These are phyloP conservation scores for Galerina marginata DNA, from an alignment of 768 basidiomycete species.

Conservation along the genomic window DNA sequence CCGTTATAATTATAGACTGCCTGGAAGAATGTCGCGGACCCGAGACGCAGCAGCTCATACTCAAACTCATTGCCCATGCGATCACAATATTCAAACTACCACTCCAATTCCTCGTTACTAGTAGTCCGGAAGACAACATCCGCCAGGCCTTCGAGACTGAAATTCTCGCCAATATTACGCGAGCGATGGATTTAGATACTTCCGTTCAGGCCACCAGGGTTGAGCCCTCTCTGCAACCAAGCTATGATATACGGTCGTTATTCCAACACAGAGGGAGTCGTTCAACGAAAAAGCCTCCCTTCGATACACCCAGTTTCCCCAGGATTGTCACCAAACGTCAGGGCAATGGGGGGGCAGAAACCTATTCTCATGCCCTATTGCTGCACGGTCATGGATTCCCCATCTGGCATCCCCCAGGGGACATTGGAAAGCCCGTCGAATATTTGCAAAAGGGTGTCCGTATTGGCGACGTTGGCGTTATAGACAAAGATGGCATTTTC, in stretches of 20 bases:
- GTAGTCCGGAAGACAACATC: not conserved
- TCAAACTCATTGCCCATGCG: constrained; percentile 4
- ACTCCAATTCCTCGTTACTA: constrained; percentile 12
- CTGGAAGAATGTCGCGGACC: not conserved
- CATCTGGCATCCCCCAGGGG: constrained; percentile 10
- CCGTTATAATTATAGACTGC: constrained; percentile 7
- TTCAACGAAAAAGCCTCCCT: not conserved
- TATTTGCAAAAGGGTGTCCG: constrained; percentile 13
- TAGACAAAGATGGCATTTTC: constrained; percentile 12
- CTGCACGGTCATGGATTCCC: constrained; percentile 13
- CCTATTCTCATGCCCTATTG: constrained; percentile 11
- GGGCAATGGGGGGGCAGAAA: constrained; percentile 4
- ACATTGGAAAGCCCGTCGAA: constrained; percentile 4
- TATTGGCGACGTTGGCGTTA: constrained; percentile 24
- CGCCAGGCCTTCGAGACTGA: not conserved
- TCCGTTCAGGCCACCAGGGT: too few relatives aligned
- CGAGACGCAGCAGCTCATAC: not conserved
- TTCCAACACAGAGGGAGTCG: too few relatives aligned
- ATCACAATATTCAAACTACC: not conserved
- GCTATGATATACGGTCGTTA: too few relatives aligned
- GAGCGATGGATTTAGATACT: not conserved
- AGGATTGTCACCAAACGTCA: not conserved
- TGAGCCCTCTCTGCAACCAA: too few relatives aligned
- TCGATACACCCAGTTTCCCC: constrained; percentile 2
- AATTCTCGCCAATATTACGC: not conserved